Percentiles rank a stretch among this genome's conserved stretches.
Conservation (phyloP, 441 rosid species). For the Omphalea diandra region DNA sequence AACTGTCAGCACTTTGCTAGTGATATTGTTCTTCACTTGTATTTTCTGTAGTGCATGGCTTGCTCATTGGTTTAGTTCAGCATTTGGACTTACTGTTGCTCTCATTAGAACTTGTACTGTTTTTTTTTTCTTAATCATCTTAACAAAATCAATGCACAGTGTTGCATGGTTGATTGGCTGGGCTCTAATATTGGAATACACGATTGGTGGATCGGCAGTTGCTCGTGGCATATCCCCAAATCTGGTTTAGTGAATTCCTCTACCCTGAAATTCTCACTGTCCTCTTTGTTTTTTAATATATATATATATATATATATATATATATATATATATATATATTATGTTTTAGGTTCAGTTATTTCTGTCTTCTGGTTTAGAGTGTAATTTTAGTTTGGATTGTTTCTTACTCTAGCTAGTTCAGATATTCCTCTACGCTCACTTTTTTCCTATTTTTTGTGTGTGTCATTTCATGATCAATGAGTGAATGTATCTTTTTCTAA, state of each 20-base stretch:
- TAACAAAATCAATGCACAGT: constrained; percentile 35
- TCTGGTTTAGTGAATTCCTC: constrained; percentile 53
- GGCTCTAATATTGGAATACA: constrained; percentile 91
- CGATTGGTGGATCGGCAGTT: constrained; percentile 94
- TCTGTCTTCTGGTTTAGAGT: not conserved
- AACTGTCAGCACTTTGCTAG: not conserved
- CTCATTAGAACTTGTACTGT: not conserved
- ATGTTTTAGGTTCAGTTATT: not conserved
- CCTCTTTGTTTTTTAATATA: not conserved
- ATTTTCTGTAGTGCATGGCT: not conserved
- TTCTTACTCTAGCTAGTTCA: not conserved
- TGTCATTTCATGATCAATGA: not conserved
- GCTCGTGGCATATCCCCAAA: constrained; percentile 99
- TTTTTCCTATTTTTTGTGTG: not conserved
- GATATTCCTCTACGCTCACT: too few species aligned
- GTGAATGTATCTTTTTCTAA: not conserved
- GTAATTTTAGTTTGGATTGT: not conserved
- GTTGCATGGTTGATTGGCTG: constrained; percentile 98
- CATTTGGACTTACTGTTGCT: not conserved
- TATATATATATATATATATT: too few species aligned
- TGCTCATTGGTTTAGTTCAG: not conserved
- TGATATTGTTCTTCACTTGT: not conserved
- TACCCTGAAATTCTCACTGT: not conserved
- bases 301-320: too few species aligned
- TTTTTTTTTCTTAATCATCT: constrained; percentile 15